A percentile compares a stretch with the other conserved stretches of the same genome.
Evolutionary conservation across 2,329 filamentous ascomycete species (phyloP).

Genomic region (Aspergillus aculeatinus): DNA sequence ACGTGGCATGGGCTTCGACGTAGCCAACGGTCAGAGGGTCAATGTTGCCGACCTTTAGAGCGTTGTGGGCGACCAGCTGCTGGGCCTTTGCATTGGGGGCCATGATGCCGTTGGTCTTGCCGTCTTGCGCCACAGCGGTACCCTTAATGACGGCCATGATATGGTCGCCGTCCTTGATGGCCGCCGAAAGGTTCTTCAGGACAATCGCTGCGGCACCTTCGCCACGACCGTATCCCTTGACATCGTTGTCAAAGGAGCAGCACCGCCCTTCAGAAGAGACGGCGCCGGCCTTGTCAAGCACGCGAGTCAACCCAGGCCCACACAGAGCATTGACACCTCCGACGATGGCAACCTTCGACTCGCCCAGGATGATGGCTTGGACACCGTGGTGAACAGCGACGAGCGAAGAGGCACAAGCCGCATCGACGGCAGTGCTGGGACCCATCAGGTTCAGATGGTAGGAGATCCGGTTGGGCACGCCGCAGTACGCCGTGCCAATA

Average conservation of each 20-base stretch:
- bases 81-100: constrained; percentile 34
- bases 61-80: constrained; percentile 26
- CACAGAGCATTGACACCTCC: constrained; percentile 36
- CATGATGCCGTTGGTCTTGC: constrained; percentile 37
- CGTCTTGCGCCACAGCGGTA: constrained; percentile 34
- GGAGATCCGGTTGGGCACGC: constrained; percentile 30
- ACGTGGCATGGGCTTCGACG: constrained; percentile 26
- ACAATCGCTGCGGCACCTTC: constrained; percentile 33
- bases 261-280: constrained; percentile 31
- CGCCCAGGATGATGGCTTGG: constrained; percentile 15
- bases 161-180: constrained; percentile 29
- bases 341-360: constrained; percentile 18
- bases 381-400: constrained; percentile 24
- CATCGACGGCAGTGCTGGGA: constrained; percentile 24
- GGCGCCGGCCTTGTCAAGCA: constrained; percentile 30
- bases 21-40: constrained; percentile 20
- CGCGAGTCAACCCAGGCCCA: constrained; percentile 33
- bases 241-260: constrained; percentile 33
- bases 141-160: constrained; percentile 34
- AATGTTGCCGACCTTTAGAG: constrained; percentile 17
- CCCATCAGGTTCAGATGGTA: constrained; percentile 27
- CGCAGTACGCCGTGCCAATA: constrained; percentile 41
- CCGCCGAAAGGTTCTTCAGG: constrained; percentile 29
- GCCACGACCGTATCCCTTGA: constrained; percentile 32
- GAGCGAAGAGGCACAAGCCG: constrained; percentile 25